Percentiles rank a stretch among this genome's conserved stretches.
Evolutionary conservation across 441 rosid genomes (phyloP).

Genomic region (Erysimum cheiri): DNA sequence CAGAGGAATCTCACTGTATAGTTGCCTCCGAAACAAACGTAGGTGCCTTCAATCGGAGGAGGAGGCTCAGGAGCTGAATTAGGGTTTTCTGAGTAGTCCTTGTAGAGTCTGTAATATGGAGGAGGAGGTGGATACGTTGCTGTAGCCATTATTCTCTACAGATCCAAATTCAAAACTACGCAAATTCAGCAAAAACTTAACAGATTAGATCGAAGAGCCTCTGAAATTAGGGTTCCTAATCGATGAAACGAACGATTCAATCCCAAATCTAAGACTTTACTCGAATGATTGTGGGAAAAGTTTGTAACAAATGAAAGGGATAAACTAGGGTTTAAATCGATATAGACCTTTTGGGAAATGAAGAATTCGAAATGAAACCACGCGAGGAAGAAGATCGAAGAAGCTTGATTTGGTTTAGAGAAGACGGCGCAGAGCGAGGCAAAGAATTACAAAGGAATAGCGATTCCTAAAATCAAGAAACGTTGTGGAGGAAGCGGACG

Average conservation of each 20-base stretch:
- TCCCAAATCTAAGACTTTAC: background rate
- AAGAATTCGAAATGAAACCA: background rate
- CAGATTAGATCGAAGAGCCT: background rate
- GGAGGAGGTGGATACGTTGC: constrained; percentile 95
- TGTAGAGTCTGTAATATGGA: constrained; percentile 87
- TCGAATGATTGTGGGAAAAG: background rate
- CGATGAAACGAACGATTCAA: constrained; percentile 2
- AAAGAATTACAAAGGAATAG: background rate
- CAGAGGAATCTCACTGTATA: constrained; percentile 61
- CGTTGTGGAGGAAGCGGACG: too few species aligned
- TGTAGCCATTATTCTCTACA: constrained; percentile 76
- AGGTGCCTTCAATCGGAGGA: constrained; percentile 77
- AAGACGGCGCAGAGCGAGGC: constrained; percentile 3
- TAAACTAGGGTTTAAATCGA: background rate
- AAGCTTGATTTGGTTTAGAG: background rate
- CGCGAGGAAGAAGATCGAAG: constrained; percentile 16
- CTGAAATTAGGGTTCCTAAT: constrained; percentile 16
- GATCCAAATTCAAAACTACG: background rate
- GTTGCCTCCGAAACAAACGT: constrained; percentile 69
- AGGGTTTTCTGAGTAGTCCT: constrained; percentile 71
- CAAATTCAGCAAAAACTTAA: background rate
- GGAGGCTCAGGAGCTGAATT: constrained; percentile 82
- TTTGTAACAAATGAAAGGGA: background rate
- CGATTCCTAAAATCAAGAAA: too few species aligned
- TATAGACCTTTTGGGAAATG: background rate